phyloP scores from a whole-genome alignment of 164 flowering plant species.

The Cinnamomum micranthum region DNA sequence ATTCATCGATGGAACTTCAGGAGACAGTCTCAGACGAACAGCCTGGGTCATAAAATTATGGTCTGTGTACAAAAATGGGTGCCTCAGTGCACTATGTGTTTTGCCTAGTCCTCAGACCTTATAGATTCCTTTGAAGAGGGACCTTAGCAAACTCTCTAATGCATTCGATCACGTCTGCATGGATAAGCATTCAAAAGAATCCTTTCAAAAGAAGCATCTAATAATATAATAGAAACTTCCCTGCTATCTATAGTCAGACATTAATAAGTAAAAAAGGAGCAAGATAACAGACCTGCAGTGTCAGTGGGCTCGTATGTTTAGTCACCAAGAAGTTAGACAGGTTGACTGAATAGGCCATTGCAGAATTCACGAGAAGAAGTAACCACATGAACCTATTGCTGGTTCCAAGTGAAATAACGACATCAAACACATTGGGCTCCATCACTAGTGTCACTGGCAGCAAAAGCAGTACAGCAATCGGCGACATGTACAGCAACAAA shows the following conservation, averaged over 20 bases:
- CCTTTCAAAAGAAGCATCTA: not conserved
- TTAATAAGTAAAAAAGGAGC: not conserved
- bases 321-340: constrained; percentile 92
- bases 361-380: constrained; percentile 74
- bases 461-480: constrained; percentile 73
- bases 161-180: no score
- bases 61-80: no score
- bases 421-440: constrained; percentile 68
- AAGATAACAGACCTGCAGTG: constrained; percentile 70
- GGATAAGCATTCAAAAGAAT: not conserved
- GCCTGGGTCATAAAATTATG: no score
- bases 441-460: constrained; percentile 66
- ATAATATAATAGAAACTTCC: no score
- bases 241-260: no score
- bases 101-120: no score
- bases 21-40: no score
- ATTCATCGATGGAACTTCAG: no score
- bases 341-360: constrained; percentile 82
- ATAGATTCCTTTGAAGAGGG: no score
- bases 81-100: no score
- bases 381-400: constrained; percentile 61
- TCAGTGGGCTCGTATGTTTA: constrained; percentile 93
- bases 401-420: constrained; percentile 40
- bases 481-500: constrained; percentile 90
- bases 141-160: no score